Conservation (phyloP, 1,139 yeast genomes). For the Saccharomyces hybrid region DNA sequence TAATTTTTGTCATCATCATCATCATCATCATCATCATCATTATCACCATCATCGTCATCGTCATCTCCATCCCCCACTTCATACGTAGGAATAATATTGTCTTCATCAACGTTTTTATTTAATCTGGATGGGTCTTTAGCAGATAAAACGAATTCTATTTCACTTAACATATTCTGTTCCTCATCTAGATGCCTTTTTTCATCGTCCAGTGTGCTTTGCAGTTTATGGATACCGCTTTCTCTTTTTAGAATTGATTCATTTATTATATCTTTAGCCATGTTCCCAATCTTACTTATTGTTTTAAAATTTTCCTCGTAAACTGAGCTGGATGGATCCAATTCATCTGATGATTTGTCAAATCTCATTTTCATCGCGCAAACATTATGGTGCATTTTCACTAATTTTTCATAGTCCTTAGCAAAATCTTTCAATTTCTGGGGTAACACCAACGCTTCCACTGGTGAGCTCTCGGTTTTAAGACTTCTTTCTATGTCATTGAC, state of each 20-base stretch:
- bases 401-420: conserved; percentile 12
- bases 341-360: conserved; percentile 26
- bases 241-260: conserved; percentile 18
- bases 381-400: conserved; percentile 18
- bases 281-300: conserved; percentile 25
- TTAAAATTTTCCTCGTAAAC: conserved; percentile 27
- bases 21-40: conserved; percentile 9
- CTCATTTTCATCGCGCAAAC: conserved; percentile 21
- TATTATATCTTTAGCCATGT: conserved; percentile 21
- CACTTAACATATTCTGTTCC: conserved; percentile 22
- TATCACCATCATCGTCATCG: conserved; percentile 14
- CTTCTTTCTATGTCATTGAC: conserved; percentile 36
- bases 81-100: conserved; percentile 24
- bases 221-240: conserved; percentile 12
- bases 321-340: conserved; percentile 25
- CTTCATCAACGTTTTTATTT: conserved; percentile 9
- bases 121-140: conserved; percentile 24
- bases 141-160: conserved; percentile 23
- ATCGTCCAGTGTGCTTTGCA: conserved; percentile 18
- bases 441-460: conserved; percentile 5
- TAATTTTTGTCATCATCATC: background rate
- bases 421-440: conserved; percentile 17
- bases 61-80: conserved; percentile 24
- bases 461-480: conserved; percentile 3
- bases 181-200: conserved; percentile 18